A percentile compares a stretch with the other conserved stretches of the same genome.
Conservation (phyloP, 768 basidiomycete species). For the Naganishia friedmannii region DNA sequence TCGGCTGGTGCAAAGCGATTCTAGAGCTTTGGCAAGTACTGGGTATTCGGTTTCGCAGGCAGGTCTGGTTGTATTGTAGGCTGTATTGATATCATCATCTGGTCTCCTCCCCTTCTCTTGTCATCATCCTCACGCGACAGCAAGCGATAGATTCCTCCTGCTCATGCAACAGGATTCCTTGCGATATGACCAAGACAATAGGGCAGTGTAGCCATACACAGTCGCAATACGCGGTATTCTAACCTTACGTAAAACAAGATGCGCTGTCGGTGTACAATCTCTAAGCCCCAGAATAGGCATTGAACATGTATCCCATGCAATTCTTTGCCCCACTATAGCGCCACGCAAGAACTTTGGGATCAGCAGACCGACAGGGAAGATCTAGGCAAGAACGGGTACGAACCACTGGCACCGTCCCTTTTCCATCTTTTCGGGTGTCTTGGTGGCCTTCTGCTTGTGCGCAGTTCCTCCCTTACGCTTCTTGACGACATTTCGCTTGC, state of each 20-base stretch:
- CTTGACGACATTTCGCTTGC: slow-evolving; percentile 13
- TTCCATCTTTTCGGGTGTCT: slow-evolving; percentile 20
- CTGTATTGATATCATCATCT: not conserved
- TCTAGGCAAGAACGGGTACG: not conserved
- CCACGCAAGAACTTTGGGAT: not conserved
- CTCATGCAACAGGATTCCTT: not conserved
- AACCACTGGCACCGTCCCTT: slow-evolving; percentile 17
- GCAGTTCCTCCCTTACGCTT: slow-evolving; percentile 25
- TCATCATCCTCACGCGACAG: not conserved
- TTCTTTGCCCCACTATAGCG: slow-evolving; percentile 3
- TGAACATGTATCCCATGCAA: slow-evolving; percentile 22
- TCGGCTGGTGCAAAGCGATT: slow-evolving; percentile 20
- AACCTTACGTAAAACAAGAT: not conserved
- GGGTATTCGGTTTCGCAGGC: not conserved
- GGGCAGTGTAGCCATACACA: not conserved
- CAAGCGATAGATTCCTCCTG: not conserved
- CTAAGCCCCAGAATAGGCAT: slow-evolving; percentile 14
- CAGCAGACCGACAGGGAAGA: not conserved
- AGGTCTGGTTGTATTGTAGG: not conserved
- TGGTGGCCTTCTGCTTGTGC: slow-evolving; percentile 14
- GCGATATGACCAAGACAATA: not conserved
- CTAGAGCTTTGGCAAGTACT: not conserved
- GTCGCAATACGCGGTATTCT: not conserved
- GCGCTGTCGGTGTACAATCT: not conserved
- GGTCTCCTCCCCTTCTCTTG: not conserved